Conservation (phyloP, 345 rosid genomes). For the Euphorbia tirucalli region DNA sequence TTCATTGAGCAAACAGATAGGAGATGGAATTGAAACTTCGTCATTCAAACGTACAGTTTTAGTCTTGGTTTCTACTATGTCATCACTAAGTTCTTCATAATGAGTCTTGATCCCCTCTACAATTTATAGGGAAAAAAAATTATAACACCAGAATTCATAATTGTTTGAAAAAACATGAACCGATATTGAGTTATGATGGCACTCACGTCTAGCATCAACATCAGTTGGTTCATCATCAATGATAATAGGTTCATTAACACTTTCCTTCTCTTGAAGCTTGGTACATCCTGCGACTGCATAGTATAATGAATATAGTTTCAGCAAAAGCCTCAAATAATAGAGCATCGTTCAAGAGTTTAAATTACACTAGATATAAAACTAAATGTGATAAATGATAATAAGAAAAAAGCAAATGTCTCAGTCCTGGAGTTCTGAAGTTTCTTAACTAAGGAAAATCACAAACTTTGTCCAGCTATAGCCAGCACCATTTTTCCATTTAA, state of each 20-base stretch:
- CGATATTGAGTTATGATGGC: neutral
- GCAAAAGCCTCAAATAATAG: neutral
- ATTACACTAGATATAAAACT: neutral
- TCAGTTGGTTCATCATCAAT: slow-evolving; percentile 19
- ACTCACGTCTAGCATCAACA: slow-evolving; percentile 25
- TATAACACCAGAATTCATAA: slow-evolving; percentile 1
- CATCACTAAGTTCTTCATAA: slow-evolving; percentile 12
- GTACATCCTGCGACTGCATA: slow-evolving; percentile 24
- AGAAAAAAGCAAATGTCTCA: neutral
- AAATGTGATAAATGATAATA: neutral
- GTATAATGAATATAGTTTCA: neutral
- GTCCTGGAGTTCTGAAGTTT: neutral
- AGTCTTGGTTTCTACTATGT: slow-evolving; percentile 20
- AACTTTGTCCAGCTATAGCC: neutral
- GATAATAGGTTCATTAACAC: slow-evolving; percentile 12
- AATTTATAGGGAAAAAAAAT: slow-evolving; percentile 3
- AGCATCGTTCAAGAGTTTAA: neutral
- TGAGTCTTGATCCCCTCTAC: slow-evolving; percentile 12
- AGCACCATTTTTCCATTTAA: no score
- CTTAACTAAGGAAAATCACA: neutral
- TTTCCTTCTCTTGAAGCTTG: neutral
- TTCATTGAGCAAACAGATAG: slow-evolving; percentile 11
- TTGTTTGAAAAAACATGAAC: neutral
- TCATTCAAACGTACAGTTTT: slow-evolving; percentile 4
- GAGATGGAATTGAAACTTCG: slow-evolving; percentile 13